Conservation (phyloP, 2,329 filamentous ascomycete species). For the Penicillium capsulatum region DNA sequence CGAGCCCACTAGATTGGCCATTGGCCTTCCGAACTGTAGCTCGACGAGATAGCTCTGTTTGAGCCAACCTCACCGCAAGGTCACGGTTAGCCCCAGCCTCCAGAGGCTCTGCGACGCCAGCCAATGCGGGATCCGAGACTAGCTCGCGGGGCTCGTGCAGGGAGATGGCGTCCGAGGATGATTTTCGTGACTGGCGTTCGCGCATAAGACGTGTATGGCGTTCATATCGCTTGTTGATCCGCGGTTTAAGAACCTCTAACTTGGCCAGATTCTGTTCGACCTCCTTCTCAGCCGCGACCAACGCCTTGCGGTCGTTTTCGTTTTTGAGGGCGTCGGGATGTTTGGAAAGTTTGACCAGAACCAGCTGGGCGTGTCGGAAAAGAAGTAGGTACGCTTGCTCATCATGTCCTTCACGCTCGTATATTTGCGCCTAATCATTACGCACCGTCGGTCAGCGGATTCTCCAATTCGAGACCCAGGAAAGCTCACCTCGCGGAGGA, state of each 20-base stretch:
- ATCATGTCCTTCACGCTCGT: constrained; percentile 78
- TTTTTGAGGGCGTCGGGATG: constrained; percentile 69
- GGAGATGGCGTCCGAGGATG: constrained; percentile 16
- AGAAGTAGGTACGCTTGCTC: constrained; percentile 85
- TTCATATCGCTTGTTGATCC: constrained; percentile 67
- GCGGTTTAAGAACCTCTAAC: constrained; percentile 74
- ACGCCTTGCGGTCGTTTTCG: constrained; percentile 53
- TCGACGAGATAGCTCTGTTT: constrained; percentile 65
- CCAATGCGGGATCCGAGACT: constrained; percentile 56
- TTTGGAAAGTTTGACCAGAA: constrained; percentile 66
- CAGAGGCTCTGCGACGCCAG: constrained; percentile 57
- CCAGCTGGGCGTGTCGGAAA: constrained; percentile 83
- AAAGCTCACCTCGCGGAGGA: constrained; percentile 69
- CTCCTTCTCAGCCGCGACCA: constrained; percentile 57
- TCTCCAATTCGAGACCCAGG: too few relatives aligned
- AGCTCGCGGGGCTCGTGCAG: constrained; percentile 16
- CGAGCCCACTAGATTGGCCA: constrained; percentile 54
- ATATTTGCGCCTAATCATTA: constrained; percentile 79
- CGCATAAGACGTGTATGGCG: constrained; percentile 57
- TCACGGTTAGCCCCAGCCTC: constrained; percentile 69
- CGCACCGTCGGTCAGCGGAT: too few relatives aligned
- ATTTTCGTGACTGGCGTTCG: constrained; percentile 44
- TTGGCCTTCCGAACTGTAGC: constrained; percentile 58
- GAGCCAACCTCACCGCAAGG: constrained; percentile 70
- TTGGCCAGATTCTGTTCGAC: constrained; percentile 63